Conservation (phyloP, 208 protist genomes). For the Trypanosoma brucei region DNA sequence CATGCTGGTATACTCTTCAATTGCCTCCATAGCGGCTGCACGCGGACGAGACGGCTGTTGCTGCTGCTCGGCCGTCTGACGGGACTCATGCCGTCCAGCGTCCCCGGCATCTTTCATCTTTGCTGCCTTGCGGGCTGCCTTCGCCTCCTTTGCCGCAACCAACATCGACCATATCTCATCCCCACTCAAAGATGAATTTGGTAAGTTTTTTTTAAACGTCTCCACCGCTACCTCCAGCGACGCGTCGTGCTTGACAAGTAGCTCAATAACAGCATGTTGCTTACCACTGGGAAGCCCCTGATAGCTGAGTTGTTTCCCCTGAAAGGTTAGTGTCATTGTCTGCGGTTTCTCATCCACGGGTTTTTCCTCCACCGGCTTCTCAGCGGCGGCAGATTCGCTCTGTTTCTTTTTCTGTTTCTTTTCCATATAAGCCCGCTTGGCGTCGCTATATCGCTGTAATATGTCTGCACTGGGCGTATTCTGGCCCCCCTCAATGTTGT, state of each 20-base stretch:
- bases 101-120: slow-evolving; percentile 13
- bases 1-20: slow-evolving; percentile 54
- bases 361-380: slow-evolving; percentile 7
- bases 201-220: slow-evolving; percentile 68
- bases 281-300: slow-evolving; percentile 63
- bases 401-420: slow-evolving; percentile 27
- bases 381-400: slow-evolving; percentile 6
- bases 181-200: slow-evolving; percentile 32
- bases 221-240: slow-evolving; percentile 42
- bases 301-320: slow-evolving; percentile 70
- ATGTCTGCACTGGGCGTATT: slow-evolving; percentile 55
- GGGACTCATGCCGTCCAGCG: too few species aligned
- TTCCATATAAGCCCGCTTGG: slow-evolving; percentile 41
- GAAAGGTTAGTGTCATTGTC: slow-evolving; percentile 58
- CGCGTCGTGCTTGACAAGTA: slow-evolving; percentile 67
- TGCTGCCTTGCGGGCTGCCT: slow-evolving; percentile 20
- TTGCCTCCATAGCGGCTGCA: slow-evolving; percentile 20
- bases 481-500: slow-evolving; percentile 58
- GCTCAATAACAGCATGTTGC: slow-evolving; percentile 60
- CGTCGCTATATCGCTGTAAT: slow-evolving; percentile 32
- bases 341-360: slow-evolving; percentile 38
- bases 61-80: slow-evolving; percentile 1
- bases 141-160: slow-evolving; percentile 26
- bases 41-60: not conserved
- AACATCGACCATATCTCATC: slow-evolving; percentile 61